These are phyloP conservation scores for Fusarium newnesense DNA, from an alignment of 2,329 filamentous ascomycete species.

Conservation along the genomic window DNA sequence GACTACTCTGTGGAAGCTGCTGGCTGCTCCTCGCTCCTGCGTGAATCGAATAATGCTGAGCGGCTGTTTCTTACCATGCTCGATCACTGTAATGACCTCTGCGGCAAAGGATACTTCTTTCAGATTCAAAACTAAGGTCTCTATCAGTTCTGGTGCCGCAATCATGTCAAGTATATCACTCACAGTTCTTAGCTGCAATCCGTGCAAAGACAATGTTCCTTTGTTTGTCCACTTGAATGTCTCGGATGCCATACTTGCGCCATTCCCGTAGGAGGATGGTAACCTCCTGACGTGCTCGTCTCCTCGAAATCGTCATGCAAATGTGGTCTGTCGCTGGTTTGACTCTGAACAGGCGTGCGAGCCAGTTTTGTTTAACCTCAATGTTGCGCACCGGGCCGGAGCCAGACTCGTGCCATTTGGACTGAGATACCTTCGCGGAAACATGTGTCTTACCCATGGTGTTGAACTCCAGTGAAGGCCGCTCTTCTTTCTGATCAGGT, in stretches of 20 bases:
- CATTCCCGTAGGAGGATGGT: constrained; percentile 80
- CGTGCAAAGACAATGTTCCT: constrained; percentile 83
- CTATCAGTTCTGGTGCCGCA: constrained; percentile 31
- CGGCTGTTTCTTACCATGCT: constrained; percentile 80
- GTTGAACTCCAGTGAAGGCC: constrained; percentile 20
- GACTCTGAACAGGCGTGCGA: constrained; percentile 87
- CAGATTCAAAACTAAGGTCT: constrained; percentile 74
- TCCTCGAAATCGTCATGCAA: constrained; percentile 76
- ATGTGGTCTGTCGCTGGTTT: constrained; percentile 82
- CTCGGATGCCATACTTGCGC: constrained; percentile 82
- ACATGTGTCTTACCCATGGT: constrained; percentile 33
- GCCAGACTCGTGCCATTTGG: constrained; percentile 49
- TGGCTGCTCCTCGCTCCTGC: constrained; percentile 91
- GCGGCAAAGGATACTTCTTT: constrained; percentile 89
- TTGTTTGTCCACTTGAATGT: constrained; percentile 81
- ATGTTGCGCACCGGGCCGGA: constrained; percentile 62
- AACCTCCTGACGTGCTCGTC: constrained; percentile 80
- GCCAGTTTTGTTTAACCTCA: constrained; percentile 83
- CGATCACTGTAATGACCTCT: constrained; percentile 89
- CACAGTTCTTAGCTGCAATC: constrained; percentile 82
- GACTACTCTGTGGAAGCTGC: constrained; percentile 85
- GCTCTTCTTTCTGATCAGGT: constrained; percentile 26
- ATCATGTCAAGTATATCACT: constrained; percentile 48
- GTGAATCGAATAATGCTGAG: constrained; percentile 87
- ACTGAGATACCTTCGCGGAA: constrained; percentile 24